A percentile compares a stretch with the other conserved stretches of the same genome.
Conservation (phyloP, 2,329 filamentous ascomycete genomes). For the Trichoderma sp. region DNA sequence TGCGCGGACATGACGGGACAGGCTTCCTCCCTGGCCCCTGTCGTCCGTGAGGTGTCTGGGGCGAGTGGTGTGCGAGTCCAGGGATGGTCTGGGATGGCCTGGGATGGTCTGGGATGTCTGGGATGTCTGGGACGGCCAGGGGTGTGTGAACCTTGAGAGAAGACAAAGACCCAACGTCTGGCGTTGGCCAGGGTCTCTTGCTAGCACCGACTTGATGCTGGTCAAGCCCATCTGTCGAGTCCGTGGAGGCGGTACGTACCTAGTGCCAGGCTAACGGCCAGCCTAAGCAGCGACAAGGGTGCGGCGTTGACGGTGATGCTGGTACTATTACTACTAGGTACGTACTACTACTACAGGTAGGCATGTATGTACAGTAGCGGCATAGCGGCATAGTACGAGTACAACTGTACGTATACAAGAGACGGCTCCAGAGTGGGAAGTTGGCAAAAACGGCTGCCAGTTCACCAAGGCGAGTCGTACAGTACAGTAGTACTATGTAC, state of each 20-base stretch:
- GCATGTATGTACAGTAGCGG: too few species aligned
- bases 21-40: constrained; percentile 19
- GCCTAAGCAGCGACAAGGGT: not conserved
- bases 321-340: too few species aligned
- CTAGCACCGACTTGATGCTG: not conserved
- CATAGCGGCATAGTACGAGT: too few species aligned
- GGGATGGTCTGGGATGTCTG: not conserved
- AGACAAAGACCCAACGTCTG: constrained; percentile 11
- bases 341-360: too few species aligned
- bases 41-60: constrained; percentile 20
- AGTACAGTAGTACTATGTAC: too few species aligned
- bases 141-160: constrained; percentile 15
- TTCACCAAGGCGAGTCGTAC: not conserved
- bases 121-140: constrained; percentile 8
- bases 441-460: not conserved
- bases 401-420: not conserved
- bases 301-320: not conserved
- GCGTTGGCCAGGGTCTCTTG: not conserved
- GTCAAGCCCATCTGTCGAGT: not conserved
- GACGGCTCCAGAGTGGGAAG: not conserved
- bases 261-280: constrained; percentile 9
- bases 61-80: constrained; percentile 17
- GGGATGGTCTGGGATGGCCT: not conserved
- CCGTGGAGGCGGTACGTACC: constrained; percentile 19
- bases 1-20: constrained; percentile 21